Evolutionary conservation across 768 basidiomycete genomes (phyloP), one percentile per base, ranked within the genome.

Genomic region (Termitomyces sp.): DNA sequence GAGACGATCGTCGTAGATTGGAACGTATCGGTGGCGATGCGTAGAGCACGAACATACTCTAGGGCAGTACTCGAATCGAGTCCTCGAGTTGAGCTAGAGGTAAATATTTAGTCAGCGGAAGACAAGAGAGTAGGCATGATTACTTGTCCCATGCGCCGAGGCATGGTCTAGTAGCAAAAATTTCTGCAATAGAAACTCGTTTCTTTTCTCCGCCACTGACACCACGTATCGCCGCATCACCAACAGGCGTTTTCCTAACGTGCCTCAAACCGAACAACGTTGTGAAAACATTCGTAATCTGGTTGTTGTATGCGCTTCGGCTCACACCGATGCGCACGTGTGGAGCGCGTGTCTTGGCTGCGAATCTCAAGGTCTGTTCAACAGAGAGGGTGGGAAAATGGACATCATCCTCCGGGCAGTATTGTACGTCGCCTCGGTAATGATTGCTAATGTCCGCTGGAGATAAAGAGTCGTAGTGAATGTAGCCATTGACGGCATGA

Each of bases 301-400:
- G 68, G 0, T 74, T 68, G 17, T 71, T 73, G 53, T 72, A 80
- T 5, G 70, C 64, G 11, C 72, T 67, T 41, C 85, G 75, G 6
- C 77, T 68, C 21, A 76, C 26, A 0, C 73, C 75, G 7, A 78
- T 56, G 43, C 86, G 80, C 4, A 68, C 69, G 17, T 72, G 81
- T 0, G 91, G 91, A 4, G 81, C 81, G 28, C 91, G 85, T 15
- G 82, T 85, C 60, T 77, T 80, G 0, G 84, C 77, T 0, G 87
- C 85, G 53, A 91, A 89, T 8, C 66, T 71, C 31, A 97, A 74
- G 0, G 91, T 92, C 65, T 92, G 79, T 45, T 80, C 78, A 37
- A 93, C 90, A 3, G 87, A 89, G 14, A 96, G 78, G 10, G 87
- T 88, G 2, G 92, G 87, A 61, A 94, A 88, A 65, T 93, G 91